These are phyloP conservation scores for Aspergillus sp. DNA, from an alignment of 2,329 filamentous ascomycete genomes.

Conservation along the genomic window DNA sequence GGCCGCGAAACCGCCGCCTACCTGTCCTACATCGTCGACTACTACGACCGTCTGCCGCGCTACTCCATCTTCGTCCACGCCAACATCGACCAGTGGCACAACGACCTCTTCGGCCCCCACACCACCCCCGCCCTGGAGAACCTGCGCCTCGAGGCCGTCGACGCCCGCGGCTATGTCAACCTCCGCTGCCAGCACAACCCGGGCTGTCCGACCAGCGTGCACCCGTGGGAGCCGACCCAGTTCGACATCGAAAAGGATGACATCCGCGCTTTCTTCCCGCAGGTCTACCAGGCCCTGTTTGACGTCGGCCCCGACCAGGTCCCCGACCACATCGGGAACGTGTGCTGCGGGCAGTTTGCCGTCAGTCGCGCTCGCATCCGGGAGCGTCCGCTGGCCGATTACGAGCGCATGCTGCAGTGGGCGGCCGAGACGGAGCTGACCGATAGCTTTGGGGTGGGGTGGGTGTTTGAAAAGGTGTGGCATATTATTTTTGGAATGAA, in stretches of 20 bases:
- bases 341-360: slow-evolving; percentile 38
- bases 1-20: slow-evolving; percentile 65
- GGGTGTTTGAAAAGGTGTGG: slow-evolving; percentile 34
- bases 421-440: slow-evolving; percentile 27
- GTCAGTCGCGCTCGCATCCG: slow-evolving; percentile 31
- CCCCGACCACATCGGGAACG: slow-evolving; percentile 27
- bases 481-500: slow-evolving; percentile 33
- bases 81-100: slow-evolving; percentile 58
- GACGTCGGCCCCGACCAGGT: slow-evolving; percentile 21
- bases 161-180: slow-evolving; percentile 39
- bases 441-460: slow-evolving; percentile 29
- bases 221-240: slow-evolving; percentile 24
- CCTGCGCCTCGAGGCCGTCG: slow-evolving; percentile 37
- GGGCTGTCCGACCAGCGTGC: slow-evolving; percentile 41
- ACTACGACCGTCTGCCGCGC: slow-evolving; percentile 60
- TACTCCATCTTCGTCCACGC: slow-evolving; percentile 62
- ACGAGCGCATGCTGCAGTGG: slow-evolving; percentile 34
- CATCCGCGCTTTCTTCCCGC: slow-evolving; percentile 25
- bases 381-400: slow-evolving; percentile 26
- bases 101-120: slow-evolving; percentile 45
- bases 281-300: slow-evolving; percentile 26
- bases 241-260: slow-evolving; percentile 23
- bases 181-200: slow-evolving; percentile 37
- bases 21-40: slow-evolving; percentile 60
- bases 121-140: slow-evolving; percentile 28